Evolutionary conservation across 768 basidiomycete genomes (phyloP), one percentile per base, ranked within the genome.

Genomic region (Boletus sensibilis): DNA sequence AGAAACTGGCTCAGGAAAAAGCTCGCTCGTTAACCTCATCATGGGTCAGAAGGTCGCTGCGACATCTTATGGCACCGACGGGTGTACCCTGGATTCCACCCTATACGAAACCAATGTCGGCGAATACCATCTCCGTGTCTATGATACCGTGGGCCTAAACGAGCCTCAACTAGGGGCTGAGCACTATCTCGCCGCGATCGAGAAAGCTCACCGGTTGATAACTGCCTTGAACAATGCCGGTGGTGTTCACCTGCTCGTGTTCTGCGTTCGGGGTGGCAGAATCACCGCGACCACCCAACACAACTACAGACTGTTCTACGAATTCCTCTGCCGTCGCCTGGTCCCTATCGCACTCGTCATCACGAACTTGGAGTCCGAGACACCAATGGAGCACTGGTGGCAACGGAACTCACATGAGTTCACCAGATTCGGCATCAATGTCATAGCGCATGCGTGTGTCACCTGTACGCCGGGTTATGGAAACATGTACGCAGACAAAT

Each of bases 1-100:
- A 31, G 69, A 72, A 55, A 69, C 69, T 5, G 69, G 69, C 23
- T 54, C 69, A 41, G 73, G 74, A 3, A 80, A 80, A 62, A 80
- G 79, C 62, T 77, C 75, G 3, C 66, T 79, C 31, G 59, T 79
- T 29, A 79, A 79, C 61, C 71, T 80, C 68, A 64, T 79, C 46
- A 55, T 65, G n/a, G 69, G 67, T 12, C 29, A 54, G 4, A 54
- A 69, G 0, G 52, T 64, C 13, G 77, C 77, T 16, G 40, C 51
- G 2, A 68, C 69, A 14, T 76, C 75, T 9, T 69, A 66, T 48
- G 60, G 65, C 6, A 70, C 71, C 11, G 56, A 61, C 8, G 77
- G 78, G 5, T 75, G 72, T 52, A 79, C 79, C 5, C 64, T 77
- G 45, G 48, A 67, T 33, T 71, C 67, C 34, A 58, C 63, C 35